A percentile compares a stretch with the other conserved stretches of the same genome.
Conservation (phyloP, 1,139 yeast genomes). For the Blastobotrys malaysiensis region DNA sequence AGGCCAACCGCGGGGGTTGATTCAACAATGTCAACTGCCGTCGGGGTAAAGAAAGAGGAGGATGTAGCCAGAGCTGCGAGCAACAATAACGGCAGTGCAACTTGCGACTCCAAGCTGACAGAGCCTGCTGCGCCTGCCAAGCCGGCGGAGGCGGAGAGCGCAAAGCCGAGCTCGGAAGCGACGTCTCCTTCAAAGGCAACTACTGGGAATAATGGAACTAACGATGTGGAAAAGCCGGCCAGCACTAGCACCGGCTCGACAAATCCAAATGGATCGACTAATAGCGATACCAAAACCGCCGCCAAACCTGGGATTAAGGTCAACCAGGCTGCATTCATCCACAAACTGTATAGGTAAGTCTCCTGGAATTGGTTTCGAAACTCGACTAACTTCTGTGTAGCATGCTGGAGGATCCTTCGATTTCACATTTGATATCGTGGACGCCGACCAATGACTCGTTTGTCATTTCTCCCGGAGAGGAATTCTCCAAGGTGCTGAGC, state of each 20-base stretch:
- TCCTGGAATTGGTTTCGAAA: not conserved
- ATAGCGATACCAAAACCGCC: not conserved
- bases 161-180: not conserved
- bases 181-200: not conserved
- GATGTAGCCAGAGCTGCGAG: not conserved
- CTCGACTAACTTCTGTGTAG: constrained; percentile 13
- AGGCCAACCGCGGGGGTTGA: not conserved
- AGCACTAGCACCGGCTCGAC: not conserved
- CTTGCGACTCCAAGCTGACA: no score
- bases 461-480: constrained; percentile 39
- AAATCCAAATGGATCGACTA: not conserved
- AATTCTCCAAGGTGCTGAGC: constrained; percentile 59
- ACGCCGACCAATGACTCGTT: constrained; percentile 48
- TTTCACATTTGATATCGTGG: constrained; percentile 72
- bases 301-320: constrained; percentile 8
- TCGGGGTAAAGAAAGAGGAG: not conserved
- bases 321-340: constrained; percentile 51
- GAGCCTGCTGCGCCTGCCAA: not conserved
- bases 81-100: not conserved
- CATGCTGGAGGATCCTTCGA: constrained; percentile 51
- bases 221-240: not conserved
- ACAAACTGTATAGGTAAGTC: constrained; percentile 46
- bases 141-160: not conserved
- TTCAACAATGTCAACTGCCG: not conserved
- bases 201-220: not conserved